Base-by-base conservation (phyloP, 2,329 filamentous ascomycete species). In the Claviceps arundinis region DNA sequence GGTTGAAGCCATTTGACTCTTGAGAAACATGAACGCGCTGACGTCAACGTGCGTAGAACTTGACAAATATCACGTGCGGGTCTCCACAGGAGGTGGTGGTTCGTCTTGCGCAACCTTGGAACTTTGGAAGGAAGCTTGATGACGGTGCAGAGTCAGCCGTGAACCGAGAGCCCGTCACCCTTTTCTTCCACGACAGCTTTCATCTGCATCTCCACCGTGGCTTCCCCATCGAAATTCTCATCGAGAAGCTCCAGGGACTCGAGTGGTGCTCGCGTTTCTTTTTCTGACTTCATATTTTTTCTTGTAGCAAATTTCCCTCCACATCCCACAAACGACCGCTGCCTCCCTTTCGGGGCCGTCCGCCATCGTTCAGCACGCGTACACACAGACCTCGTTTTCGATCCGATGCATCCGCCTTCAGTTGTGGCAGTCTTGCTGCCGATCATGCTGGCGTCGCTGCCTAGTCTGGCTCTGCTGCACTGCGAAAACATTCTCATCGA, bases 401-500 rank as follows among this genome's bases (percentile, higher is more conserved):
- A 52, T 55, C 60, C 59, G 56, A 74, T 74, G 72, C 67, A 68
- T 63, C 63, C 66, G 54, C 63, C 68, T 49, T 66, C 66, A 55
- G 54, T 65, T 50, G 64, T 67, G 52, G 63, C 65, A 48, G 54
- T 71, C 37, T 53, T 72, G 37, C 55, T 75, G 19, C 58, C 64
- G 26, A 61, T 71, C 14, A 61, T 72, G 43, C 59, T 72, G 16
- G 59, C 67, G 22, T 64, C 69, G 16, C 56, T 64, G 2, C 62
- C 71, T 3, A 66, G 65, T 9, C 65, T 71, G 14, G 72, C 77
- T 43, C 77, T 73, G 56, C 68, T 87, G 51, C 68, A 78, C 56
- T 90, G 86, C 73, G 72, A 77, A 19, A 73, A 82, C 48, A 71
- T 89, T 37, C 68, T 74, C 4, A 73, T 79, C 1, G 76, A 82